A percentile compares a stretch with the other conserved stretches of the same genome.
phyloP scores from a whole-genome alignment of 139 green algal genomes.

The Chlamydomonas incerta region DNA sequence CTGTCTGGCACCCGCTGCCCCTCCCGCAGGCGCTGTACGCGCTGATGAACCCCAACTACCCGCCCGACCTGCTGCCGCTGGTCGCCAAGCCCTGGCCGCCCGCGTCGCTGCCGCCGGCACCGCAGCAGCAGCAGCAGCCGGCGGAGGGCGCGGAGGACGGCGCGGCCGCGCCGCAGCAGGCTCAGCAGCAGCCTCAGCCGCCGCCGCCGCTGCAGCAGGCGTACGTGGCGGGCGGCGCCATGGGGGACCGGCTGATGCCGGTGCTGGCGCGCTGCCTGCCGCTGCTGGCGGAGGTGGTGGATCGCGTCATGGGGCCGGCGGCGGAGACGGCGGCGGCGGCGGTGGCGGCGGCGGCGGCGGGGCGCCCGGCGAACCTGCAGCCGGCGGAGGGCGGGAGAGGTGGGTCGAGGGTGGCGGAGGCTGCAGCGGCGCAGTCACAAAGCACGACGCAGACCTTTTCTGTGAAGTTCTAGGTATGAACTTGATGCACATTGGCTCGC shows the following conservation, averaged over 20 bases:
- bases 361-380: too few relatives aligned
- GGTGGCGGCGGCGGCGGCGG: neutral
- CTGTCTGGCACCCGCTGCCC: too few relatives aligned
- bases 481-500: too few relatives aligned
- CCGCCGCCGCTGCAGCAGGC: slow-evolving; percentile 31
- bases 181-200: neutral
- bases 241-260: slow-evolving; percentile 29
- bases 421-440: too few relatives aligned
- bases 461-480: too few relatives aligned
- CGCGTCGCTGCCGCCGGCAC: too few relatives aligned
- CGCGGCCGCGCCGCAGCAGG: neutral
- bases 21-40: slow-evolving; percentile 55
- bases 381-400: too few relatives aligned
- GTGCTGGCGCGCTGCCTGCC: slow-evolving; percentile 41
- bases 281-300: slow-evolving; percentile 53
- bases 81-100: neutral
- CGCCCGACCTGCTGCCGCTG: slow-evolving; percentile 32
- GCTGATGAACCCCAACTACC: slow-evolving; percentile 61
- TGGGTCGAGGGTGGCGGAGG: too few relatives aligned
- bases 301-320: slow-evolving; percentile 44
- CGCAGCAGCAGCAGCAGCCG: neutral
- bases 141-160: neutral
- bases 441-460: too few relatives aligned
- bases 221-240: slow-evolving; percentile 3
- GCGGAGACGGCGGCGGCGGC: neutral